Percentiles rank a stretch among this genome's conserved stretches.
phyloP scores from a whole-genome alignment of 202 grass and related monocot species.

The Alloteropsis angusta region DNA sequence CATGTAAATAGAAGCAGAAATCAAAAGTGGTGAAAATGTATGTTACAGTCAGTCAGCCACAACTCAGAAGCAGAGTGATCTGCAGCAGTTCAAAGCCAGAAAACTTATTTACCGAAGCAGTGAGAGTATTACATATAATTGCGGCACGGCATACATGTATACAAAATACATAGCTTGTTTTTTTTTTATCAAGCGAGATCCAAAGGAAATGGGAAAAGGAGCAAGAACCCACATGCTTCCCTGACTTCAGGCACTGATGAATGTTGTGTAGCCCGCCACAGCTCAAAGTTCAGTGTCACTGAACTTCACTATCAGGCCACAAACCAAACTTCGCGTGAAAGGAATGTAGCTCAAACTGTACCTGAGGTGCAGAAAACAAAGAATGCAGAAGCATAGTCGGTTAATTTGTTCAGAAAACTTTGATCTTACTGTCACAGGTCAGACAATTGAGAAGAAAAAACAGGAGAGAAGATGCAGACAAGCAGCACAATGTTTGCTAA shows the following conservation, averaged over 20 bases:
- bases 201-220: background rate
- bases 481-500: background rate
- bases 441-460: background rate
- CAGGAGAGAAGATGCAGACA: background rate
- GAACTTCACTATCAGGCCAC: conserved; percentile 67
- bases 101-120: background rate
- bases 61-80: background rate
- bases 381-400: conserved; percentile 4
- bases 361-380: conserved; percentile 35
- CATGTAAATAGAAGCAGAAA: background rate
- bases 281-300: conserved; percentile 78
- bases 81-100: too few species aligned
- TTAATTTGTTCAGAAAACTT: background rate
- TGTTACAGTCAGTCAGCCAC: background rate
- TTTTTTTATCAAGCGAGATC: background rate
- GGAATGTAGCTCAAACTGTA: conserved; percentile 93
- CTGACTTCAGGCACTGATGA: background rate
- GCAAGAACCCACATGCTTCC: background rate
- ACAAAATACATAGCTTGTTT: background rate
- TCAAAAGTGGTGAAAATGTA: background rate
- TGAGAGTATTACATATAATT: conserved; percentile 2
- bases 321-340: conserved; percentile 67
- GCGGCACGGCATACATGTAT: background rate
- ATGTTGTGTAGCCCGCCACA: background rate
- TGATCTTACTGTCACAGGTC: background rate